A percentile compares a stretch with the other conserved stretches of the same genome.
phyloP scores from a whole-genome alignment of 2,329 filamentous ascomycete species.

The Alternaria atra region DNA sequence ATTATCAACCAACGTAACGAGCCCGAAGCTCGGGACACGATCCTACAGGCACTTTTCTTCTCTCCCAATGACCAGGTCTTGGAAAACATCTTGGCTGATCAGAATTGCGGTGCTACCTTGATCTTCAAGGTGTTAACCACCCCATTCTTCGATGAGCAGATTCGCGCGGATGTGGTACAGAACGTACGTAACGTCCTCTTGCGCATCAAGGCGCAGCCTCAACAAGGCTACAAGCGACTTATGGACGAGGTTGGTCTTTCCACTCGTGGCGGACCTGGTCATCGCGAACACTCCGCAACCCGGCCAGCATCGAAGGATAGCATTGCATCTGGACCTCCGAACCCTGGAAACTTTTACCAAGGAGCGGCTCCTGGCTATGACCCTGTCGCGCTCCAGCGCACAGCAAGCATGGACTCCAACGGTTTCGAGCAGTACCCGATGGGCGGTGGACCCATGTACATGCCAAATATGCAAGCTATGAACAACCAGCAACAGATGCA shows the following conservation, averaged over 20 bases:
- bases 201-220: slow-evolving; percentile 90
- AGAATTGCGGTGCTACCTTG: slow-evolving; percentile 89
- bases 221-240: slow-evolving; percentile 95
- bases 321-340: slow-evolving; percentile 37
- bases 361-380: slow-evolving; percentile 52
- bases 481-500: slow-evolving; percentile 61
- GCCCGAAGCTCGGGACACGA: slow-evolving; percentile 86
- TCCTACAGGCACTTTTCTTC: slow-evolving; percentile 92
- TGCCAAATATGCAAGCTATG: slow-evolving; percentile 53
- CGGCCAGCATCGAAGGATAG: slow-evolving; percentile 51
- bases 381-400: slow-evolving; percentile 56
- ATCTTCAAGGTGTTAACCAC: slow-evolving; percentile 99
- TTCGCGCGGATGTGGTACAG: slow-evolving; percentile 86
- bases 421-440: slow-evolving; percentile 57
- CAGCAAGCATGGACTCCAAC: slow-evolving; percentile 60
- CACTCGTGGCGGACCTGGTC: slow-evolving; percentile 55
- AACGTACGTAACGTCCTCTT: slow-evolving; percentile 90
- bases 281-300: slow-evolving; percentile 49
- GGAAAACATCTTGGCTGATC: slow-evolving; percentile 89
- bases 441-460: slow-evolving; percentile 47
- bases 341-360: slow-evolving; percentile 49
- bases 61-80: slow-evolving; percentile 84
- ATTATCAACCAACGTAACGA: slow-evolving; percentile 98
- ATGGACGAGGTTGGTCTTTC: slow-evolving; percentile 99
- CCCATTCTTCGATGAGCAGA: slow-evolving; percentile 93